Evolutionary conservation across 2,329 filamentous ascomycete species (phyloP).

Genomic region (Nothomitra cinnamomea): DNA sequence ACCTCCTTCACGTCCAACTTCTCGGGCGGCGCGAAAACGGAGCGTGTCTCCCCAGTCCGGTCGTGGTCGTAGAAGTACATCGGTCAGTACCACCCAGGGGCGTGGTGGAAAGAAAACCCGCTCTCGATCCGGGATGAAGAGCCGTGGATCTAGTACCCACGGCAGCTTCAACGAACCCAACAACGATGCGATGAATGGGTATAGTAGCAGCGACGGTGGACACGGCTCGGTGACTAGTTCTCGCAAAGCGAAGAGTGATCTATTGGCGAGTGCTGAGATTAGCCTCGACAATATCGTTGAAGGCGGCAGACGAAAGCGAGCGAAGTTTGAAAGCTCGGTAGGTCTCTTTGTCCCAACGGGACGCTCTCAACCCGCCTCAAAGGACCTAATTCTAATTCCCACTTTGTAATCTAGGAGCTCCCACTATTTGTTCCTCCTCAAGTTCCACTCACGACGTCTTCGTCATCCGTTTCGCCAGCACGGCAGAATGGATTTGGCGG

Average conservation of each 20-base stretch:
- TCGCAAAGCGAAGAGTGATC: constrained; percentile 62
- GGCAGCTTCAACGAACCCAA: constrained; percentile 39
- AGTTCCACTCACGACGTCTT: constrained; percentile 87
- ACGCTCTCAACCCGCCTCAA: neutral
- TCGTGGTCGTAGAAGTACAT: constrained; percentile 60
- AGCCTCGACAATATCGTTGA: constrained; percentile 97
- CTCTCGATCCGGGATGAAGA: constrained; percentile 50
- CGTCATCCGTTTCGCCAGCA: constrained; percentile 87
- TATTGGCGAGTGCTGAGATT: constrained; percentile 87
- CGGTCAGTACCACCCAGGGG: constrained; percentile 43
- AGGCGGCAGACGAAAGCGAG: constrained; percentile 83
- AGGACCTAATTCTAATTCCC: constrained; percentile 12
- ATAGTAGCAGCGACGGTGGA: constrained; percentile 76
- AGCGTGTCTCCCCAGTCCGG: constrained; percentile 58
- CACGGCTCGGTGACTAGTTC: constrained; percentile 54
- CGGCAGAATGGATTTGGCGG: constrained; percentile 58
- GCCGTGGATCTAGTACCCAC: constrained; percentile 42
- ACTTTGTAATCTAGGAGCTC: constrained; percentile 49
- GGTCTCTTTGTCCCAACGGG: constrained; percentile 26
- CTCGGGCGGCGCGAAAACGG: constrained; percentile 54
- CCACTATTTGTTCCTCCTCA: constrained; percentile 88
- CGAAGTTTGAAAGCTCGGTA: constrained; percentile 94
- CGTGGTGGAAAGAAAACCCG: constrained; percentile 30
- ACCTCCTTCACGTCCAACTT: constrained; percentile 48
- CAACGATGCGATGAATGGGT: constrained; percentile 50